Base-by-base conservation (phyloP, 306 rosid genomes). In the Acacia acuminata region DNA sequence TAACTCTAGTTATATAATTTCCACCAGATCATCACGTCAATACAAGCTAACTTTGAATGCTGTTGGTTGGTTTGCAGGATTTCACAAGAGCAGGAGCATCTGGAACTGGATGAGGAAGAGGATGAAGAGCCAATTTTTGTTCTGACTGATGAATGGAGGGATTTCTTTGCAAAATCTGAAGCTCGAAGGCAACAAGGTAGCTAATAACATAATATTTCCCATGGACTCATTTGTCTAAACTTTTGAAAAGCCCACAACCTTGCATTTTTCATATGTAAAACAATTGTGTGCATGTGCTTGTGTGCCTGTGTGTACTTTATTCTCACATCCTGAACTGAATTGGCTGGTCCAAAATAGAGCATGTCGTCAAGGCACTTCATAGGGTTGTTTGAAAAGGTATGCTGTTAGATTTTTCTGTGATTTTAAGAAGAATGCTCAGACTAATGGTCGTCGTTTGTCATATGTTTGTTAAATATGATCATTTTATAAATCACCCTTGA, bases 71-170 rank as follows among this genome's bases (percentile, higher is more conserved):
- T 56, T 65, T 80, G 40, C 90, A 89, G 94, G 84, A 53, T 76
- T 63, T 84, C 86, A 24, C 89, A 87, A 86, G 91, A 81, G 82
- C 82, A 27, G 84, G 87, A 84, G 68, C 66, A 25, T 77, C 72
- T 61, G 50, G 86, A 53, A 19, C 65, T 84, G 27, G 90, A 89
- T 65, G 89, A 86, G 47, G 91, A 88, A 81, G 93, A 86, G 68
- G 94, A 89, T 43, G 93, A 89, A 47, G 97, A 93, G 14, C 95
- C 92, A 1, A 42, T 89, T 76, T 93, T 91, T 70, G 91, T 91
- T 71, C 84, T 93, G n/a, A 88, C 95, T 24, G 95, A 93, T 74
- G 94, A 91, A 71, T 93, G 97, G 95, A 93, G 82, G 79, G 97
- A 93, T 19, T 91, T 93, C 84, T 93, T 93, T 81, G 95, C 94